These are phyloP conservation scores for Rheum nobile DNA, from an alignment of 148 eudicot genomes.

Conservation along the genomic window DNA sequence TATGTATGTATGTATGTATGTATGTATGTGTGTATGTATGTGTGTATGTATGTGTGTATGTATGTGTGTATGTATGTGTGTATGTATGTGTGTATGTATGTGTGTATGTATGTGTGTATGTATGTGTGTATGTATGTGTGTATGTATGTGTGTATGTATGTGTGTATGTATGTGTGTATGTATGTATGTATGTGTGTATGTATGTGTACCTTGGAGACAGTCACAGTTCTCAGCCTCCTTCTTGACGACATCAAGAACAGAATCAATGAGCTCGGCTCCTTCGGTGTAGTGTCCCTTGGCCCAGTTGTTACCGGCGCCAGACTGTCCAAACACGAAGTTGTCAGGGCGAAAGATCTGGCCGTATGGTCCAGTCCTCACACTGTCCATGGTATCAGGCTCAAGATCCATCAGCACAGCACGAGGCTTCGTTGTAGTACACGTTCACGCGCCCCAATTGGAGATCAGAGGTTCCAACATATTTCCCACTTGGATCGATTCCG, in stretches of 20 bases:
- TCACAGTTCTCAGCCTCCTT: slow-evolving; percentile 6
- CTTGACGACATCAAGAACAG: background rate
- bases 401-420: background rate
- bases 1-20: too few relatives aligned
- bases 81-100: too few relatives aligned
- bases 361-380: background rate
- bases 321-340: background rate
- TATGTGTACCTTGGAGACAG: background rate
- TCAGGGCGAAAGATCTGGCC: slow-evolving; percentile 6
- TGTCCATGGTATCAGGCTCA: background rate
- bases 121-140: too few relatives aligned
- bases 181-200: too few relatives aligned
- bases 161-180: too few relatives aligned
- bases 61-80: too few relatives aligned
- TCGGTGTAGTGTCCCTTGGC: slow-evolving; percentile 6
- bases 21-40: too few relatives aligned
- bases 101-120: too few relatives aligned
- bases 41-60: too few relatives aligned
- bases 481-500: background rate
- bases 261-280: background rate
- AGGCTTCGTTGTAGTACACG: background rate
- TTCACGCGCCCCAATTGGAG: background rate
- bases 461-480: background rate
- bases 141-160: too few relatives aligned
- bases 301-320: too few relatives aligned